Evolutionary conservation across 805 yeast genomes (phyloP), one percentile per base, ranked within the genome.

Genomic region (Hermanozyma aechmeae): DNA sequence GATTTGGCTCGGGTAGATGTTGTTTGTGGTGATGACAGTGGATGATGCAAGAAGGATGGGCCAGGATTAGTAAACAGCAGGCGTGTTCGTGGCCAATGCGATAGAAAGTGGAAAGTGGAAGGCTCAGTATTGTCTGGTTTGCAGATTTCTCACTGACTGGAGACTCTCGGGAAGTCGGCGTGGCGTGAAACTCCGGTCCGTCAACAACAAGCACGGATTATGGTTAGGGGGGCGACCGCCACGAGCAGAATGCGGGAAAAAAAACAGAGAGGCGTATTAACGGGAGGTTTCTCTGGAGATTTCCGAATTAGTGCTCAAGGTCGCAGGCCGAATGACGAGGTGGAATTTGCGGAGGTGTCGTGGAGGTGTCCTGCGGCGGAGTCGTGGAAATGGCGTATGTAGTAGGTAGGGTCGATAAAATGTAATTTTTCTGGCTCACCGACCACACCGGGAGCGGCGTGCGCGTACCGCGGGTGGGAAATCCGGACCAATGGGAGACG

Each of bases 401-500:
- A n/a, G n/a, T n/a, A n/a, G n/a, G n/a, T n/a, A n/a, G n/a, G n/a
- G n/a, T n/a, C n/a, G n/a, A n/a, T n/a, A n/a, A n/a, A 25, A 25
- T 8, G 21, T 21, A 25, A 16, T 16, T 27, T 27, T 28, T 31
- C 27, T 28, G 25, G 18, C 27, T 24, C 27, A 12, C 15, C 17
- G 14, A 19, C 15, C 13, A 23, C 21, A 19, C 24, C 28, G 29
- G 35, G 22, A 16, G 32, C 19, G 30, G n/a, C 39, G 45, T 40
- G 45, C 34, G 34, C 19, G 25, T 10, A 36, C 45, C 45, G 22
- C 17, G 28, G 43, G 21, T 17, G 16, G 15, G 19, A 13, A 25
- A 10, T 15, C 30, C 28, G 29, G 39, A 26, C 42, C 28, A 40
- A 40, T 40, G 34, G 29, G 23, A 22, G 26, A 13, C 25, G 30